Evolutionary conservation across 306 rosid genomes (phyloP), one percentile per base, ranked within the genome.

Genomic region (Spatholobus suberectus): DNA sequence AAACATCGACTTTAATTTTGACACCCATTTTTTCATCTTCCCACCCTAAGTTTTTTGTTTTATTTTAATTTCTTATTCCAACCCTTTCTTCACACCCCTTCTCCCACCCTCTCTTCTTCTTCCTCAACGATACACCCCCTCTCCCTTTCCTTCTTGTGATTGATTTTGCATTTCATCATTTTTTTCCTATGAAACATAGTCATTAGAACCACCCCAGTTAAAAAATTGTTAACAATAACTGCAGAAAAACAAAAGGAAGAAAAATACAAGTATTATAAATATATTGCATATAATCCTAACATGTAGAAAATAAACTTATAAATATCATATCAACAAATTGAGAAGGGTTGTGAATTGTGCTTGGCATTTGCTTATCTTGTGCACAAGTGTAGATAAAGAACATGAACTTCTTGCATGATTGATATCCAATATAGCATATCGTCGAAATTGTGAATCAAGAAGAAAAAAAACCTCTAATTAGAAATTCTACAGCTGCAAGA

Each of bases 401-500:
- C 40, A 63, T 55, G 93, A 79, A 86, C 94, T 93, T 76, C 80
- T 91, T 44, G 10, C 82, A 26, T 62, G 88, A 80, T n/a, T 86
- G 57, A 26, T 86, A 78, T 93, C 94, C 15, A 89, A 73, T 34
- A 85, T 76, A 44, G 86, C 76, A 54, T n/a, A n/a, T 90, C 97
- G n/a, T 92, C 98, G 86, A 85, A 86, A 65, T 93, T 98, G 65
- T 84, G 92, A 78, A 92, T 91, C 98, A 93, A 74, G 17, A 78
- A 59, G 82, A 84, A 44, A 82, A 20, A 38, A 78, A 80, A 83
- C 24, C 46, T 71, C 52, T 27, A 70, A 59, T 78, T 63, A 85
- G 84, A 59, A 61, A 75, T 32, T 76, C 46, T 27, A 41, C 68
- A 73, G 63, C 76, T 77, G 58, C n/a, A n/a, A n/a, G n/a, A n/a